Base-by-base conservation (phyloP, 495 filamentous ascomycete genomes). In the Amphirosellinia nigrospora region DNA sequence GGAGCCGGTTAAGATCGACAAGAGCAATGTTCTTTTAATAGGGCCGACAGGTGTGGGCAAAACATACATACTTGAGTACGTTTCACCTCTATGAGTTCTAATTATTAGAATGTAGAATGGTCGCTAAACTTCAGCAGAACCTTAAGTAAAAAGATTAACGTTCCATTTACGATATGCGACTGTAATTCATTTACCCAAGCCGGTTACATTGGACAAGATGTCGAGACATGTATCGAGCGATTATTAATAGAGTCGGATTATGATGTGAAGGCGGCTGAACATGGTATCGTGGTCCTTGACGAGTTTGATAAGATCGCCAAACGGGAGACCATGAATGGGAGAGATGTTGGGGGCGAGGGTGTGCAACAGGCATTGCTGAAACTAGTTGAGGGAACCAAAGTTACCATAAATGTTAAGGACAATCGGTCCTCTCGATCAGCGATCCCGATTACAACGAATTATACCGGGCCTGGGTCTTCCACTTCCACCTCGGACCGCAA, bases 101-200 rank as follows among this genome's bases (percentile, higher is more conserved):
- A 21, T 13, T 4, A 0, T 32, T 63, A 21, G 23, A 34, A 65
- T 10, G 34, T 58, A 55, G 32, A 11, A 38, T 46, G 34, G 71
- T 77, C 23, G 74, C 63, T 66, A 62, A 68, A 53, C 38, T 4
- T 64, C 10, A 15, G 7, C 56, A 85, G 83, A 65, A 85, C 83
- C 28, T 70, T 85, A 2, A 85, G 83, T 79, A 86, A 85, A 74
- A 82, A 85, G 66, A 78, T 99, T 26, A 94, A 96, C 63, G 96
- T 98, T 1, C 96, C 96, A 0, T 98, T 99, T 78, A 95, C 92
- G 70, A 98, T 98, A 79, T 96, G 94, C 68, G 96, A 99, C 77
- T 98, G 96, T 80, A 98, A 96, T 16, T 91, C 96, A 4, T 95
- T 99, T 71, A 99, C 96, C 2, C 94, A 97, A 83, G 94, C 96